Evolutionary conservation across 345 rosid species (phyloP).

Genomic region (Camelina laxa): DNA sequence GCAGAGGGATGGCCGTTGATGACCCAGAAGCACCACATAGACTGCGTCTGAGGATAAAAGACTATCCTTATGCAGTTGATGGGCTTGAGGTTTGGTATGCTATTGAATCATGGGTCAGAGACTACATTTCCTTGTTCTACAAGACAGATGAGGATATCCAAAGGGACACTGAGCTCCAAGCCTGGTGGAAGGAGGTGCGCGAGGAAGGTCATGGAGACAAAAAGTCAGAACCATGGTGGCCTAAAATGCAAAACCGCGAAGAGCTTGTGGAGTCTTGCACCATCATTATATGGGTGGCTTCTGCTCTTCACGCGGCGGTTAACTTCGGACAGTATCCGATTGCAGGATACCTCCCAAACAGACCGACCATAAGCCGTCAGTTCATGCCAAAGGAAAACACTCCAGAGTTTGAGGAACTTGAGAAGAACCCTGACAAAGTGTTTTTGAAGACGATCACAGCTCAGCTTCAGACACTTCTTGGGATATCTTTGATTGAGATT

Average conservation of each 20-base stretch:
- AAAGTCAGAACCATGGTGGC: conserved; percentile 78
- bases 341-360: conserved; percentile 69
- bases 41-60: conserved; percentile 58
- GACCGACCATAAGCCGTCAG: conserved; percentile 63
- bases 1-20: conserved; percentile 73
- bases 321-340: conserved; percentile 75
- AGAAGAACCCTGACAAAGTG: conserved; percentile 52
- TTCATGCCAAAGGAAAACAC: conserved; percentile 62
- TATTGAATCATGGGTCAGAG: conserved; percentile 66
- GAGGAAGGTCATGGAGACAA: conserved; percentile 81
- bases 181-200: conserved; percentile 73
- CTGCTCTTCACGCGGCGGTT: conserved; percentile 77
- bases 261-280: conserved; percentile 68
- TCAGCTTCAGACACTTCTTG: conserved; percentile 53
- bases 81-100: conserved; percentile 81
- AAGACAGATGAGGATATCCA: conserved; percentile 52
- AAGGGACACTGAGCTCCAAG: conserved; percentile 62
- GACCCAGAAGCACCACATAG: conserved; percentile 64
- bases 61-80: conserved; percentile 80
- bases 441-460: conserved; percentile 58
- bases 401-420: conserved; percentile 59
- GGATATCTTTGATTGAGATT: conserved; percentile 58
- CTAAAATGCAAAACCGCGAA: conserved; percentile 53
- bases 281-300: conserved; percentile 71
- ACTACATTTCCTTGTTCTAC: conserved; percentile 63